Percentiles rank a stretch among this genome's conserved stretches.
phyloP scores from a whole-genome alignment of 176 grass and related monocot genomes.

The Dendrocalamus sinicus region DNA sequence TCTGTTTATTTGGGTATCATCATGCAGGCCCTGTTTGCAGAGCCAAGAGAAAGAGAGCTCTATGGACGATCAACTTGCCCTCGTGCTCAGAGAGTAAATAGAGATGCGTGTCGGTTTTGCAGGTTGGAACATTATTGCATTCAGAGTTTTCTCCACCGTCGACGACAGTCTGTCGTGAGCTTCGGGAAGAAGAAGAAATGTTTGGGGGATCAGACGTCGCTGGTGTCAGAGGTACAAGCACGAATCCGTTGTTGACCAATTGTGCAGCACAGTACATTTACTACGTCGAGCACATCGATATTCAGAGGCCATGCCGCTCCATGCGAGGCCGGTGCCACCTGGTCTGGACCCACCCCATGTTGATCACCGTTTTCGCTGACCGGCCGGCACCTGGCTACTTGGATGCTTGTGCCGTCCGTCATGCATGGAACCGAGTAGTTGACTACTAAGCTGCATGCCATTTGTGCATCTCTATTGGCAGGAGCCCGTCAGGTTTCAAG shows the following conservation, averaged over 20 bases:
- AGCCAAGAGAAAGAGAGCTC: neutral
- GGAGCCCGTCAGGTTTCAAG: neutral
- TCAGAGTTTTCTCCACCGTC: neutral
- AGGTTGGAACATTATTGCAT: neutral
- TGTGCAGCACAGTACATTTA: neutral
- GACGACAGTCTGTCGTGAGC: too few species aligned
- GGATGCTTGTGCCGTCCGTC: constrained; percentile 36
- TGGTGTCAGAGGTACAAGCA: neutral
- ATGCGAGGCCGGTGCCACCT: neutral
- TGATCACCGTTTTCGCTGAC: neutral
- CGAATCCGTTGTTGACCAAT: neutral
- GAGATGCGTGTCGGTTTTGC: neutral
- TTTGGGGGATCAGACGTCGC: neutral
- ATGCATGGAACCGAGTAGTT: neutral
- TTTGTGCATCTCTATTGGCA: neutral
- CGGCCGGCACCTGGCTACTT: neutral
- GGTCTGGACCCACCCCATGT: neutral
- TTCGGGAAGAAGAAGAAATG: neutral
- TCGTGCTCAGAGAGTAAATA: neutral
- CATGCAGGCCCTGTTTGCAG: too few species aligned
- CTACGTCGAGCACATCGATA: neutral
- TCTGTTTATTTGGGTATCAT: too few species aligned
- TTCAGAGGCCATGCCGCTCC: neutral
- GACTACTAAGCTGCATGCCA: neutral
- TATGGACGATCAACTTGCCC: neutral